A percentile compares a stretch with the other conserved stretches of the same genome.
Conservation (phyloP, 768 basidiomycete genomes). For the Tephrocybe rancida region DNA sequence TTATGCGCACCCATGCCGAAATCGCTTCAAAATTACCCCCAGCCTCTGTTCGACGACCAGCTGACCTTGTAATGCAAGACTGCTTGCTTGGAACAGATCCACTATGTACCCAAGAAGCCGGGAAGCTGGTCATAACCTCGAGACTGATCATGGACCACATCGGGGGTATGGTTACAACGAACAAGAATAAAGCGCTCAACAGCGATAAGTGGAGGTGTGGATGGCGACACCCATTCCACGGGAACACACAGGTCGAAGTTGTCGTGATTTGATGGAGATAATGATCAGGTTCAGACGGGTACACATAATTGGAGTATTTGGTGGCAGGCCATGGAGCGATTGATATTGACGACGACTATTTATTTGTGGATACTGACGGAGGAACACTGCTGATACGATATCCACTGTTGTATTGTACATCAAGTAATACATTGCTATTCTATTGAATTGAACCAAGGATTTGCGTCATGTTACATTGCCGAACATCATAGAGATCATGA, state of each 20-base stretch:
- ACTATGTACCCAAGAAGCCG: conserved; percentile 32
- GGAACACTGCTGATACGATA: not conserved
- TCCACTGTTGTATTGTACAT: conserved; percentile 4
- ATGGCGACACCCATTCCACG: conserved; percentile 50
- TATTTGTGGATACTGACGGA: no score
- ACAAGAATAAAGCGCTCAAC: conserved; percentile 27
- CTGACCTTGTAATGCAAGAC: conserved; percentile 44
- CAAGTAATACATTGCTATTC: conserved; percentile 6
- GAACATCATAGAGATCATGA: not conserved
- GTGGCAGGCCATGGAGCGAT: no score
- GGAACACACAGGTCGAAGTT: conserved; percentile 34
- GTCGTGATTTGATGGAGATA: conserved; percentile 28
- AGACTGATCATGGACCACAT: conserved; percentile 45
- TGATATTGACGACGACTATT: no score
- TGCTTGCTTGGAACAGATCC: conserved; percentile 41
- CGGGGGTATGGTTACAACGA: conserved; percentile 38
- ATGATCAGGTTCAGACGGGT: no score
- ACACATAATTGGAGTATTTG: no score
- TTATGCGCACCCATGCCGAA: conserved; percentile 33
- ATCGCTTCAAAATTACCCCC: conserved; percentile 27
- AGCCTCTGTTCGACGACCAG: conserved; percentile 29
- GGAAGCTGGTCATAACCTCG: conserved; percentile 40
- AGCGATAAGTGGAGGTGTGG: conserved; percentile 42
- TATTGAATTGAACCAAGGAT: not conserved
- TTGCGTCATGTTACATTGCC: not conserved